Base-by-base conservation (phyloP, 371 early-diverging fungal species). In the Fennellomyces sp. region DNA sequence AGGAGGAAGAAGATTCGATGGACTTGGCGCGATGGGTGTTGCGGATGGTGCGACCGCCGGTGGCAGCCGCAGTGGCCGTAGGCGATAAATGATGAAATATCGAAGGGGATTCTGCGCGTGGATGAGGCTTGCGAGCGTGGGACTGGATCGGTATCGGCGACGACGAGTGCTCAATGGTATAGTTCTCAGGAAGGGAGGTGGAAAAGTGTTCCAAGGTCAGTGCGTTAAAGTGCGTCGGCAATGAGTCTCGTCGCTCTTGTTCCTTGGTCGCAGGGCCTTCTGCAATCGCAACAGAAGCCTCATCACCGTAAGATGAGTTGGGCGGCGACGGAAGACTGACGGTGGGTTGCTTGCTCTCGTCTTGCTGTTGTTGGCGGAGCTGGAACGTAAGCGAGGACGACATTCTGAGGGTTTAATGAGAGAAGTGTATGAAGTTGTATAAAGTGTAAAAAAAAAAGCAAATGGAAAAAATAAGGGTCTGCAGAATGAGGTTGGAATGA, bases 281-380 rank as follows among this genome's bases (percentile, higher is more conserved):
- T 2, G 13, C 42, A 49, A 29, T 47, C 4, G 29, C 19, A 19
- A 26, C 21, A 17, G 27, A 39, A 48, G 29, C 50, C 11, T 78
- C 79, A 52, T 78, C 79, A 29, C 79, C 79, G 53, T 72, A 78
- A 68, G 76, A 78, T 17, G 76, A 75, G 36, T 65, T 78, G 26
- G 79, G 79, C 21, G 79, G 79, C 52, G 79, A 78, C 23, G 79
- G 79, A 51, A 78, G 68, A 10, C 72, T 63, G 53, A 55, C 55
- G 17, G 49, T 21, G 36, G 54, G 60, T 19, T 45, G 38, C 39
- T 54, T 54, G 5, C 23, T 15, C 6, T 27, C 38, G 27, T 54
- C 45, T 51, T 60, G 45, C 41, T 65, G 63, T 39, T 76, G 72
- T 49, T 78, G 72, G 35, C 65, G 62, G 54, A 75, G 68, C 61